Evolutionary conservation across 768 basidiomycete genomes (phyloP).

Genomic region (Termitomyces sp.): DNA sequence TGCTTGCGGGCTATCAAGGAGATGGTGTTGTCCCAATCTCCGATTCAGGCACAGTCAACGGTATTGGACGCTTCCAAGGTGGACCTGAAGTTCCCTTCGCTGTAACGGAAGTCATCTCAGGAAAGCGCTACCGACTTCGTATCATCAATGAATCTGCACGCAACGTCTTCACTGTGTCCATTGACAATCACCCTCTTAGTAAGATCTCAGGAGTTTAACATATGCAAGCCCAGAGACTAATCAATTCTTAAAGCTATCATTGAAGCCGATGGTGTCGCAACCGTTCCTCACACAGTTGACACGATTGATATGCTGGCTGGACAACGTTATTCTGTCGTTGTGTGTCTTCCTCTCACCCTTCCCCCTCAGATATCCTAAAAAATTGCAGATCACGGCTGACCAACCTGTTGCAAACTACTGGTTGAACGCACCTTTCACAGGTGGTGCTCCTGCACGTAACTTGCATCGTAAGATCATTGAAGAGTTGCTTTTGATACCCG

Average conservation of each 20-base stretch:
- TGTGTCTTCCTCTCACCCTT: slow-evolving; percentile 2
- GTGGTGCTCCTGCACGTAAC: slow-evolving; percentile 26
- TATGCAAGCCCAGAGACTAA: background rate
- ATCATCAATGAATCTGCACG: slow-evolving; percentile 41
- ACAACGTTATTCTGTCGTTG: slow-evolving; percentile 44
- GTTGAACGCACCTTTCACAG: slow-evolving; percentile 31
- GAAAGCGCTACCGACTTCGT: slow-evolving; percentile 43
- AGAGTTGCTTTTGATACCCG: no score
- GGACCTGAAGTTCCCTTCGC: slow-evolving; percentile 33
- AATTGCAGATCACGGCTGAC: slow-evolving; percentile 28
- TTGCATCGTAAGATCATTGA: slow-evolving; percentile 21
- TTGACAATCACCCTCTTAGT: slow-evolving; percentile 27
- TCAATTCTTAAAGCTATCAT: slow-evolving; percentile 22
- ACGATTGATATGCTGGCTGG: slow-evolving; percentile 38
- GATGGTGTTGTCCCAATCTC: slow-evolving; percentile 24
- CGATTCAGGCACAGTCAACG: slow-evolving; percentile 41
- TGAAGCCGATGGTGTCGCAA: slow-evolving; percentile 34
- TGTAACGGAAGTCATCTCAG: slow-evolving; percentile 30
- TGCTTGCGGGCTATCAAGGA: slow-evolving; percentile 22
- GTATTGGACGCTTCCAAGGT: slow-evolving; percentile 31
- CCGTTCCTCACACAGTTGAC: slow-evolving; percentile 28
- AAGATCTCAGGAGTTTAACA: background rate
- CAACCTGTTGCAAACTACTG: slow-evolving; percentile 45
- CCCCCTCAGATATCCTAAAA: background rate
- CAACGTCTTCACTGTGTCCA: slow-evolving; percentile 27